Conservation (phyloP, 306 rosid genomes). For the Pterocarpus macrocarpus region DNA sequence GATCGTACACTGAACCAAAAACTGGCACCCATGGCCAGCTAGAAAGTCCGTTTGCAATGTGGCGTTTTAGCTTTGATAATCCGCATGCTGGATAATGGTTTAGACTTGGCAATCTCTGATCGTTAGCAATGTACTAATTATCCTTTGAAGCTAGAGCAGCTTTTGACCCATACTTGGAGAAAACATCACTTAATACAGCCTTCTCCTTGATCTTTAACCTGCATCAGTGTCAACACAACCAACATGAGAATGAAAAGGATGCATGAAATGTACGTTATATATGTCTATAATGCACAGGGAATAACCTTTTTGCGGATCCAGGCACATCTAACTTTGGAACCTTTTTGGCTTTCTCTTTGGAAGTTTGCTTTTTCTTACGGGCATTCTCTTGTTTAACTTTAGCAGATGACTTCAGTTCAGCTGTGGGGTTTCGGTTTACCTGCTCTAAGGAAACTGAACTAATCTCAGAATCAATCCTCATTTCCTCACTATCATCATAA, state of each 20-base stretch:
- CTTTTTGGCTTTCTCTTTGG: slow-evolving; percentile 56
- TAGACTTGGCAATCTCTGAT: slow-evolving; percentile 11
- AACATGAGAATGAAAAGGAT: slow-evolving; percentile 18
- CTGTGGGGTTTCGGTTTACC: slow-evolving; percentile 41
- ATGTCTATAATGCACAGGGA: slow-evolving; percentile 24
- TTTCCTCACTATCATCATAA: slow-evolving; percentile 45
- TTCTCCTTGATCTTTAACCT: slow-evolving; percentile 90
- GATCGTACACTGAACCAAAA: slow-evolving; percentile 36
- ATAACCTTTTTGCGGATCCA: slow-evolving; percentile 83
- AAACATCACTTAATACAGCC: slow-evolving; percentile 79
- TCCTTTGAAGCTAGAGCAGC: slow-evolving; percentile 54
- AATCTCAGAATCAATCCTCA: slow-evolving; percentile 42
- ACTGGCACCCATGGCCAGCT: slow-evolving; percentile 23
- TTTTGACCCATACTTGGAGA: slow-evolving; percentile 80
- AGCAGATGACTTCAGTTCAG: slow-evolving; percentile 48
- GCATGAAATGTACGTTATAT: background rate
- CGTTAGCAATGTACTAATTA: slow-evolving; percentile 20
- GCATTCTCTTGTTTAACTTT: slow-evolving; percentile 53
- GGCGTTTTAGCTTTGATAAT: background rate
- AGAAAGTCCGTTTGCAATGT: slow-evolving; percentile 10
- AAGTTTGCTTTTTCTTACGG: slow-evolving; percentile 47
- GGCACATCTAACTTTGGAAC: slow-evolving; percentile 57
- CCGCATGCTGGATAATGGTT: slow-evolving; percentile 8
- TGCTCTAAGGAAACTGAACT: slow-evolving; percentile 49
- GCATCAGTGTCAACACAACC: slow-evolving; percentile 47